Conservation (phyloP, 352 stramenopile genomes). For the Peronosclerospora sorghi region DNA sequence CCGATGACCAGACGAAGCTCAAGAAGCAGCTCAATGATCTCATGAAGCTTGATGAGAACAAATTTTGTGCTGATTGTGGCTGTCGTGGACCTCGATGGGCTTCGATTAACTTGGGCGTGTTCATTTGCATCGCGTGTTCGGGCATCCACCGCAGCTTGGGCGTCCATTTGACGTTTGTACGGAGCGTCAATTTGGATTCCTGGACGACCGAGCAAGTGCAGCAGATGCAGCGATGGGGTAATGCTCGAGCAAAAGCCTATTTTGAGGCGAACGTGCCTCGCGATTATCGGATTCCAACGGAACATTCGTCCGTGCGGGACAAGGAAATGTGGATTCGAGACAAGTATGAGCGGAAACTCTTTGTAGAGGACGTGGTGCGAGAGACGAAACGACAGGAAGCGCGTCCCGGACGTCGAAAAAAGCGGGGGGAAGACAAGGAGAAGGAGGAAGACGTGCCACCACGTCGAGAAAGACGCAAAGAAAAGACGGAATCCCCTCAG, state of each 20-base stretch:
- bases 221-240: conserved; percentile 89
- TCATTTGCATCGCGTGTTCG: conserved; percentile 91
- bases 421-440: conserved; percentile 33
- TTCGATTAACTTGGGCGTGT: conserved; percentile 89
- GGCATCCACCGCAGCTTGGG: conserved; percentile 89
- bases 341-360: conserved; percentile 85
- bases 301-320: conserved; percentile 74
- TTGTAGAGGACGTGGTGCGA: conserved; percentile 28
- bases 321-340: conserved; percentile 87
- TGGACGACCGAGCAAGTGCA: conserved; percentile 85
- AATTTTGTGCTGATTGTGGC: conserved; percentile 85
- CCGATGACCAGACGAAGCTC: conserved; percentile 78
- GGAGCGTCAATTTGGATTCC: conserved; percentile 89
- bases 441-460: conserved; percentile 28
- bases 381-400: conserved; percentile 11
- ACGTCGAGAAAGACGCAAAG: conserved; percentile 10
- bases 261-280: conserved; percentile 79
- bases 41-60: conserved; percentile 87
- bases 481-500: conserved; percentile 10
- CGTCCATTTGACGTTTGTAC: conserved; percentile 89
- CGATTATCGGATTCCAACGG: conserved; percentile 67
- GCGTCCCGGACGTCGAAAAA: conserved; percentile 23
- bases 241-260: conserved; percentile 81
- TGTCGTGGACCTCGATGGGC: conserved; percentile 86
- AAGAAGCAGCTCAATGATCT: conserved; percentile 84